These are phyloP conservation scores for Psilocybe tampanensis DNA, from an alignment of 768 basidiomycete species.

Conservation along the genomic window DNA sequence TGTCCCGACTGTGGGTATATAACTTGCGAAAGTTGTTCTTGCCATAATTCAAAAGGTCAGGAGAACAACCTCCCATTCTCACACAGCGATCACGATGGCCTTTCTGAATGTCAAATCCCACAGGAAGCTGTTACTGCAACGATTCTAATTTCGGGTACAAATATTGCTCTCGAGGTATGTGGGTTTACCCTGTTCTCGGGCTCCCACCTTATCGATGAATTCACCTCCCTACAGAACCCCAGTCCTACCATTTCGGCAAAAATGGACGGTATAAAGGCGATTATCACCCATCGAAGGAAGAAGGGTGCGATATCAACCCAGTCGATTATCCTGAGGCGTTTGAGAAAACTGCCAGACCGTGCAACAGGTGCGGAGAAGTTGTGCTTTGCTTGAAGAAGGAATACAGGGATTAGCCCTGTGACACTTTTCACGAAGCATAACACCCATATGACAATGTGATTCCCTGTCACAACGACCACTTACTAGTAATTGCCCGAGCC, in stretches of 20 bases:
- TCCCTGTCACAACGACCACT: not conserved
- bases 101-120: not conserved
- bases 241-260: slow-evolving; percentile 31
- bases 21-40: slow-evolving; percentile 34
- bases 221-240: slow-evolving; percentile 22
- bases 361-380: not conserved
- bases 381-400: not conserved
- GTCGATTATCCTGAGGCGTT: slow-evolving; percentile 26
- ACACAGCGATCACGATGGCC: not conserved
- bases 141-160: slow-evolving; percentile 33
- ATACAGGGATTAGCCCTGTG: not conserved
- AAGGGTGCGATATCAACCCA: slow-evolving; percentile 9
- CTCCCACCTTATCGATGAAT: not conserved
- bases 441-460: slow-evolving; percentile 1
- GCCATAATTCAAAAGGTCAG: slow-evolving; percentile 27
- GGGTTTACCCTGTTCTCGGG: not conserved
- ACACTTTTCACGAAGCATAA: slow-evolving; percentile 12
- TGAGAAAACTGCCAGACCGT: slow-evolving; percentile 14
- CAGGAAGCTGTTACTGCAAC: slow-evolving; percentile 38
- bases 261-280: slow-evolving; percentile 31
- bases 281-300: slow-evolving; percentile 31
- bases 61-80: not conserved
- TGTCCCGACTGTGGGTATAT: slow-evolving; percentile 38
- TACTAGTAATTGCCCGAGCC: not conserved
- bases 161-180: slow-evolving; percentile 30